Conservation (phyloP, 352 stramenopile species). For the Globisporangium viniferum region DNA sequence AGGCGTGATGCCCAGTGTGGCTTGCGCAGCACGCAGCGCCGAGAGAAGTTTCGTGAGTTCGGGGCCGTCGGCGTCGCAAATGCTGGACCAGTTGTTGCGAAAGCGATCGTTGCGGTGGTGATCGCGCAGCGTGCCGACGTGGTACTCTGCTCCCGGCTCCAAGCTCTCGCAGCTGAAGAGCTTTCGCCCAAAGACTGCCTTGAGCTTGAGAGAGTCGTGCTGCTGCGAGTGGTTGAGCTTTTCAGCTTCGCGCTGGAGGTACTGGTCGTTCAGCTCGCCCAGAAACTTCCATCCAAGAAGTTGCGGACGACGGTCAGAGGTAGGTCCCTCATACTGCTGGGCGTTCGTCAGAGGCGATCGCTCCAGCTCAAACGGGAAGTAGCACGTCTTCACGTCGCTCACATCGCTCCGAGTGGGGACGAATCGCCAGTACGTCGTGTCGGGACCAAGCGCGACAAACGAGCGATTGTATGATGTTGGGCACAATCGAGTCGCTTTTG, state of each 20-base stretch:
- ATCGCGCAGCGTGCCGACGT: not conserved
- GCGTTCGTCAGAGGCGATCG: not conserved
- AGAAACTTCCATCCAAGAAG: not conserved
- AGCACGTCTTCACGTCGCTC: not conserved
- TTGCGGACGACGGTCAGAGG: not conserved
- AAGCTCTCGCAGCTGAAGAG: not conserved
- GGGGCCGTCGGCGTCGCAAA: not conserved
- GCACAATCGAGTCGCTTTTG: not conserved
- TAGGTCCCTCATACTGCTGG: not conserved
- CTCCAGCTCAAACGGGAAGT: not conserved
- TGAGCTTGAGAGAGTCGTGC: not conserved
- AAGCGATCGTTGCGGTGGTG: not conserved
- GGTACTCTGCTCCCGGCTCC: not conserved
- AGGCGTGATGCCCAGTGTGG: not conserved
- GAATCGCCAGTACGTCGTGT: not conserved
- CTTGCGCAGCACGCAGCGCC: not conserved
- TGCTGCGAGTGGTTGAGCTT: not conserved
- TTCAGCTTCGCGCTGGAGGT: not conserved
- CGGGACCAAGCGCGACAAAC: not conserved
- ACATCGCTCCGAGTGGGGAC: not conserved
- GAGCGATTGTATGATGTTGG: not conserved
- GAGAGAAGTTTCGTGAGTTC: not conserved
- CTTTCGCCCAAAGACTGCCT: not conserved
- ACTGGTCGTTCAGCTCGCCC: not conserved
- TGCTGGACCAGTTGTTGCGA: not conserved